phyloP scores from a whole-genome alignment of 495 filamentous ascomycete genomes.

The Podospora comata region DNA sequence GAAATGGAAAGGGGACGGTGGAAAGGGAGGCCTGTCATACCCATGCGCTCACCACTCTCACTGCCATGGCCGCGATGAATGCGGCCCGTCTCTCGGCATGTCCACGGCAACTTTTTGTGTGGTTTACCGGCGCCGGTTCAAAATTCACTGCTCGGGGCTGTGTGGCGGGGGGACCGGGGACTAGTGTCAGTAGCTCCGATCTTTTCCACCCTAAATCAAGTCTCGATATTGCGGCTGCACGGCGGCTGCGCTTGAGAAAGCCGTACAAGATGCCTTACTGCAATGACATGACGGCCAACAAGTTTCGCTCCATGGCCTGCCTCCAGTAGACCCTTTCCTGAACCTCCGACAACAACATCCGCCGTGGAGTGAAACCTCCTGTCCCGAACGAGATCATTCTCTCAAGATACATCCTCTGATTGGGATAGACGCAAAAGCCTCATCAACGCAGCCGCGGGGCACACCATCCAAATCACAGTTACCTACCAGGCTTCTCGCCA shows the following conservation, averaged over 20 bases:
- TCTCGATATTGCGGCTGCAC: neutral
- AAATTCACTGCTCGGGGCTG: neutral
- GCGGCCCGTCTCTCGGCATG: neutral
- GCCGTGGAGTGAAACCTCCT: neutral
- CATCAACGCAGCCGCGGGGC: neutral
- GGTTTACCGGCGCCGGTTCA: neutral
- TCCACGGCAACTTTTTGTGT: neutral
- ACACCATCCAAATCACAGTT: neutral
- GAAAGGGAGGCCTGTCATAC: neutral
- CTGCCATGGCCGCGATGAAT: neutral
- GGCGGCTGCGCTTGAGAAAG: neutral
- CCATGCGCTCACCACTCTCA: neutral
- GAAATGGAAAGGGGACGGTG: neutral
- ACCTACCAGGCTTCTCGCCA: neutral
- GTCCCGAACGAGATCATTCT: neutral
- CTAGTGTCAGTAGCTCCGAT: neutral
- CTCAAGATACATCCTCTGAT: neutral
- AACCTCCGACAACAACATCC: neutral
- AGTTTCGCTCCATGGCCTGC: too few species aligned
- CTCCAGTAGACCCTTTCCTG: too few species aligned
- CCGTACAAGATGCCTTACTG: neutral
- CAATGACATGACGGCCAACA: too few species aligned
- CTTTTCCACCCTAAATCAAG: neutral
- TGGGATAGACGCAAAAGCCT: neutral
- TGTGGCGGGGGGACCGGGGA: neutral